Conservation (phyloP, 169 alveolate genomes). For the Theileria parva region DNA sequence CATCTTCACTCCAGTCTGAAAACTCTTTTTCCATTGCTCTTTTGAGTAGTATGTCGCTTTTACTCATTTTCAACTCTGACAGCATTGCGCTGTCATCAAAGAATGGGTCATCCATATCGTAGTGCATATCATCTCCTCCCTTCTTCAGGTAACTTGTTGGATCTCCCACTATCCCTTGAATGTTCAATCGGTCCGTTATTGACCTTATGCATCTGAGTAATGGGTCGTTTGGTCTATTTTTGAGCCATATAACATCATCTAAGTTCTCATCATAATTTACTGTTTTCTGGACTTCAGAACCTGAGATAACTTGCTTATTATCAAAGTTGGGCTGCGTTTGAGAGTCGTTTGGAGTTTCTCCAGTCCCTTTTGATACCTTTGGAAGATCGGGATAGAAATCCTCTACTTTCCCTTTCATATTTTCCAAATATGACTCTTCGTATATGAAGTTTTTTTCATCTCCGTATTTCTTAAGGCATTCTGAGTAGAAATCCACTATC, state of each 20-base stretch:
- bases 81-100: conserved; percentile 76
- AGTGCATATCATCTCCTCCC: conserved; percentile 82
- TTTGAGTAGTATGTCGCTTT: conserved; percentile 65
- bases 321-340: not conserved
- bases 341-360: not conserved
- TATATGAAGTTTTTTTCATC: conserved; percentile 69
- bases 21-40: conserved; percentile 72
- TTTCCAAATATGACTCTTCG: conserved; percentile 62
- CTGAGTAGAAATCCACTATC: conserved; percentile 73
- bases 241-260: conserved; percentile 71
- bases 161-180: conserved; percentile 78
- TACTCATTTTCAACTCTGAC: conserved; percentile 65
- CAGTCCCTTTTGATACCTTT: not conserved
- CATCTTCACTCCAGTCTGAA: conserved; percentile 79
- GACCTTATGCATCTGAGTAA: conserved; percentile 73
- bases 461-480: conserved; percentile 72
- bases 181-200: conserved; percentile 72
- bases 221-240: conserved; percentile 75
- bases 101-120: conserved; percentile 80
- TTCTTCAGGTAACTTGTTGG: conserved; percentile 72
- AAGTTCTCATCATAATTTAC: conserved; percentile 41
- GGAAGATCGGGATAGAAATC: conserved; percentile 7
- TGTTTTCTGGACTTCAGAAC: conserved; percentile 13
- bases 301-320: not conserved
- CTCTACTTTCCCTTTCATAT: not conserved